Base-by-base conservation (phyloP, 805 yeast genomes). In the Sugiyamaella chiloensis region DNA sequence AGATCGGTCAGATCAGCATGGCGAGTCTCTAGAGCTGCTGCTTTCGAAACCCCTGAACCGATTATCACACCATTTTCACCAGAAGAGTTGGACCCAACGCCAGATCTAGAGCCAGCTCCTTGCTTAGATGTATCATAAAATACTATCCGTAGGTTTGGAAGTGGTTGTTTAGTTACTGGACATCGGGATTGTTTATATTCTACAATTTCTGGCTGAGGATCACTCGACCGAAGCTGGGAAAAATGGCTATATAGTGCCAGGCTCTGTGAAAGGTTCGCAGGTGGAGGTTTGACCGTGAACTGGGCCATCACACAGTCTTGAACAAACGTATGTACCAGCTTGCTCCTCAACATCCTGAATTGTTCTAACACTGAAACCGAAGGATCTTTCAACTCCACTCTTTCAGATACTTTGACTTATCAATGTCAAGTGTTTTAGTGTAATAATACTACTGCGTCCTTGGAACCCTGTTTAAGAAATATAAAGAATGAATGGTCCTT, bases 91-190 rank as follows among this genome's bases (percentile, higher is more conserved):
- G 19, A 21, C 37, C 3, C 8, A 12, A 32, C 37, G n/a, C n/a
- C n/a, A n/a, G n/a, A n/a, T n/a, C n/a, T n/a, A 27, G n/a, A 8
- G 29, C n/a, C 26, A 17, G n/a, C 42, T 27, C 12, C 24, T 19
- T 5, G 41, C 32, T n/a, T 17, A 5, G 42, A 24, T 11, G 34
- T 27, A 35, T 63, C 68, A 44, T 63, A 60, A 20, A 61, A 42
- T 5, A 63, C 56, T 21, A 61, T 57, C 14, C 54, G 52, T 12
- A 63, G 45, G 27, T 31, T 39, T 11, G 51, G 57, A 12, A 60
- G 56, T 24, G 64, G 59, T 48, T 55, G 56, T 44, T 60, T 61
- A 17, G 68, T 62, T 12, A 62, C 65, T 4, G 66, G 66, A 40
- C 66, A 62, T 41, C 53, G 45, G 11, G 53, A 53, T 50, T 62